These are phyloP conservation scores for Colletotrichum sansevieriae DNA, from an alignment of 2,329 filamentous ascomycete genomes.

Conservation along the genomic window DNA sequence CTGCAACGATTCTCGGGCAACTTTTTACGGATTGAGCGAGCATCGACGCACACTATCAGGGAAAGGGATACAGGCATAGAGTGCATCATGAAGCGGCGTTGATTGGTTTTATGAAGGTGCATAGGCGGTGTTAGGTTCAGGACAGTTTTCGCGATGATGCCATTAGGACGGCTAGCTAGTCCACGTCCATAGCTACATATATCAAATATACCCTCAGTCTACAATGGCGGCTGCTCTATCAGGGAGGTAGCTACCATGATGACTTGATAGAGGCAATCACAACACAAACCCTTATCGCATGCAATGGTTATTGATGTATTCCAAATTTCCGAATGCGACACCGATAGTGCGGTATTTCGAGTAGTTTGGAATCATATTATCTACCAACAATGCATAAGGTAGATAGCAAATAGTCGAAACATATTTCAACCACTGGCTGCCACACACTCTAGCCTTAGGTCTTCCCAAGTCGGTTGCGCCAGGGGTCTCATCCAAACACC, in stretches of 20 bases:
- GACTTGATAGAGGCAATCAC: slow-evolving; percentile 22
- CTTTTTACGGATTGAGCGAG: slow-evolving; percentile 37
- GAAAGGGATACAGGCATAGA: slow-evolving; percentile 31
- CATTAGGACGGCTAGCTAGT: slow-evolving; percentile 41
- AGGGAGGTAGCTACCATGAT: slow-evolving; percentile 4
- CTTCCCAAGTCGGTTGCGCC: slow-evolving; percentile 24
- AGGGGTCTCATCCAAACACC: slow-evolving; percentile 35
- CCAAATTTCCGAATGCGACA: neutral
- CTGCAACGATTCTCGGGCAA: slow-evolving; percentile 34
- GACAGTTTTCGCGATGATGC: slow-evolving; percentile 41
- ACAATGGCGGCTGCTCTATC: slow-evolving; percentile 12
- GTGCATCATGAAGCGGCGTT: slow-evolving; percentile 39
- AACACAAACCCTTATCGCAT: neutral
- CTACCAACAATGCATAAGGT: neutral
- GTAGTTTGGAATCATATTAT: neutral
- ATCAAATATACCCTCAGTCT: slow-evolving; percentile 28
- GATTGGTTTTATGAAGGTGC: slow-evolving; percentile 37
- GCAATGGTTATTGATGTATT: neutral
- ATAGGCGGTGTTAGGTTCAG: slow-evolving; percentile 40
- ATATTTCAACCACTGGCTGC: slow-evolving; percentile 30
- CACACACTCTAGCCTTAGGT: slow-evolving; percentile 9
- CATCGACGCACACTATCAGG: slow-evolving; percentile 35
- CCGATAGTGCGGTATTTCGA: slow-evolving; percentile 15
- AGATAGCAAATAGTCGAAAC: slow-evolving; percentile 15
- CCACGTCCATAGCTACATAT: slow-evolving; percentile 39